phyloP scores from a whole-genome alignment of 2,329 filamentous ascomycete species.

The Lizonia empirigonia region DNA sequence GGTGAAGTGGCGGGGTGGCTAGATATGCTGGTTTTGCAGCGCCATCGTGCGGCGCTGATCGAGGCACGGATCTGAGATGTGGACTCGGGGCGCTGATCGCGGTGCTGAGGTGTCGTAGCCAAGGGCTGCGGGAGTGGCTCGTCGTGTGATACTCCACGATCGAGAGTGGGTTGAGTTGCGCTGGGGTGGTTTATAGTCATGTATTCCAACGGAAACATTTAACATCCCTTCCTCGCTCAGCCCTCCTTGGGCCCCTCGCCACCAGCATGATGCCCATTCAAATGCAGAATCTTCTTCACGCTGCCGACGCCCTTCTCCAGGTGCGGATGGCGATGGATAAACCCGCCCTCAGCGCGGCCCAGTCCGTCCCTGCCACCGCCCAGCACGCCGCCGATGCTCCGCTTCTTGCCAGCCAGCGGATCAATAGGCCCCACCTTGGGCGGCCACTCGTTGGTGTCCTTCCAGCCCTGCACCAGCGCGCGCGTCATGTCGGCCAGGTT shows the following conservation, averaged over 20 bases:
- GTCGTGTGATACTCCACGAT: too few relatives aligned
- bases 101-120: too few relatives aligned
- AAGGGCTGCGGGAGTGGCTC: too few relatives aligned
- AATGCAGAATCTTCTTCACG: slow-evolving; percentile 52
- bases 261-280: slow-evolving; percentile 35
- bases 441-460: slow-evolving; percentile 91
- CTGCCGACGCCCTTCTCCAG: slow-evolving; percentile 53
- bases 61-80: too few relatives aligned
- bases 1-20: too few relatives aligned
- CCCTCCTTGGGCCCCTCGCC: slow-evolving; percentile 18
- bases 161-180: too few relatives aligned
- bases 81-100: too few relatives aligned
- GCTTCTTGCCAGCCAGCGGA: slow-evolving; percentile 51
- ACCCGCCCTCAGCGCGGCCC: slow-evolving; percentile 17
- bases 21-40: too few relatives aligned
- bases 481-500: slow-evolving; percentile 82
- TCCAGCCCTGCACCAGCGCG: slow-evolving; percentile 88
- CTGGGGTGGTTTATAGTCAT: too few relatives aligned
- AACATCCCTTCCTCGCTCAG: neutral
- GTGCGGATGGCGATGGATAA: slow-evolving; percentile 48
- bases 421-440: slow-evolving; percentile 63
- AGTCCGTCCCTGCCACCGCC: neutral
- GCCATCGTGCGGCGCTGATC: too few relatives aligned
- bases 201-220: too few relatives aligned
- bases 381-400: slow-evolving; percentile 20